These are phyloP conservation scores for Tritrichomonas musculus DNA, from an alignment of 208 protist species.

Conservation along the genomic window DNA sequence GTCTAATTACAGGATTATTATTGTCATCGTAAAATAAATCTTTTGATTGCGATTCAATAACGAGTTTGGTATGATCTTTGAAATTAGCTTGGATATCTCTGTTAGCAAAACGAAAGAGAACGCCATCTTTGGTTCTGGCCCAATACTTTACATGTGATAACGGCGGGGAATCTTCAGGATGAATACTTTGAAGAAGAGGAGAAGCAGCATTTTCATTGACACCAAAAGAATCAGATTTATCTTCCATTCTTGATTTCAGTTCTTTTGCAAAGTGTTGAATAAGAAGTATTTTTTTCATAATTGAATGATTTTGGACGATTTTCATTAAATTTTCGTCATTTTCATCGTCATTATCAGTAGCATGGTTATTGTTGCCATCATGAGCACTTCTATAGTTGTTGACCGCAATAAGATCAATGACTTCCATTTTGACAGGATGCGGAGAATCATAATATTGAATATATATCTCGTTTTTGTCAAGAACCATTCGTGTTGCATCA, in stretches of 20 bases:
- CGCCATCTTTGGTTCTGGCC: background rate
- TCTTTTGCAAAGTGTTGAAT: conserved; percentile 21
- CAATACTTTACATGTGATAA: background rate
- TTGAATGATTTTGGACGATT: no score
- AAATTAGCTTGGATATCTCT: conserved; percentile 16
- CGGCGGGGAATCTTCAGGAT: no score
- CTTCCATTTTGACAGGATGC: background rate
- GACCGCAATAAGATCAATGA: background rate
- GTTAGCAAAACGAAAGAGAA: background rate
- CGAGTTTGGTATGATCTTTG: background rate
- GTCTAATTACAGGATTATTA: background rate
- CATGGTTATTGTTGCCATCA: no score
- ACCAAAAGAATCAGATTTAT: background rate
- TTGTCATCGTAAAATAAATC: background rate
- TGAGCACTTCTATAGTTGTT: no score
- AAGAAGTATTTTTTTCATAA: conserved; percentile 27
- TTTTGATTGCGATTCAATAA: background rate
- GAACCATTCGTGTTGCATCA: conserved; percentile 85
- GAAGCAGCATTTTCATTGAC: no score
- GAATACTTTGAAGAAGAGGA: no score
- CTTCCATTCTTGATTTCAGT: background rate
- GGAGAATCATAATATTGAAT: background rate
- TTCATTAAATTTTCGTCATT: no score
- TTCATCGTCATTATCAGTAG: no score
- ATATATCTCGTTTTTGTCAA: conserved; percentile 52